These are phyloP conservation scores for Phytophthora multivora DNA, from an alignment of 352 stramenopile species.

Conservation along the genomic window DNA sequence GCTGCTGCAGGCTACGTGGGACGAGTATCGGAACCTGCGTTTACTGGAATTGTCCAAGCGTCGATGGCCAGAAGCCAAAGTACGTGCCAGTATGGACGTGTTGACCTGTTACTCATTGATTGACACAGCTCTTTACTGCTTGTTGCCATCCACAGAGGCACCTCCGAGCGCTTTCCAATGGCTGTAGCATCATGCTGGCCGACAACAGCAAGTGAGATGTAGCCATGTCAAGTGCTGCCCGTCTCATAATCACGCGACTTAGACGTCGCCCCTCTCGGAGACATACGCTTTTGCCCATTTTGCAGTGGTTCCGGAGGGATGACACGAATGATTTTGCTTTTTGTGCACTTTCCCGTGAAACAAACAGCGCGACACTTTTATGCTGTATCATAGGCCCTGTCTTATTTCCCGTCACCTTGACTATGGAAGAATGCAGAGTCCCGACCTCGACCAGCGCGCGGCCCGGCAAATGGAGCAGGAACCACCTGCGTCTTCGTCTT, in stretches of 20 bases:
- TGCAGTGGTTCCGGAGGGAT: conserved; percentile 1
- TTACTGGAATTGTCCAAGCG: conserved; percentile 74
- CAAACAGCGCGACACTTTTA: neutral
- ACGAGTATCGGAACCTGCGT: conserved; percentile 67
- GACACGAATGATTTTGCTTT: neutral
- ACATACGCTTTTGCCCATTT: neutral
- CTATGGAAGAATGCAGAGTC: conserved; percentile 22
- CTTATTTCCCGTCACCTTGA: conserved; percentile 1
- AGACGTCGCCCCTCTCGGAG: neutral
- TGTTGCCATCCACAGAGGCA: conserved; percentile 43
- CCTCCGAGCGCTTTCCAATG: conserved; percentile 69
- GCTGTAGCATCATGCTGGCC: conserved; percentile 77
- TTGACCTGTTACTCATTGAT: neutral
- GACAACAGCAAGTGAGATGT: conserved; percentile 18
- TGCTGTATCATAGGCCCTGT: conserved; percentile 4
- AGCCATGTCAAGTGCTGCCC: conserved; percentile 13
- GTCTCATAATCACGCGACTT: conserved; percentile 17
- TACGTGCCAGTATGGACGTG: conserved; percentile 4
- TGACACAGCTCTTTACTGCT: conserved; percentile 3
- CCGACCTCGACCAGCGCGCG: neutral
- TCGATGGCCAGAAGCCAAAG: conserved; percentile 70
- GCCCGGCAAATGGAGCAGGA: conserved; percentile 22
- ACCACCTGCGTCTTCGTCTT: conserved; percentile 8
- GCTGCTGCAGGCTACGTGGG: conserved; percentile 57
- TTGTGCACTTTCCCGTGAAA: conserved; percentile 7